Percentiles rank a stretch among this genome's conserved stretches.
Conservation (phyloP, 441 rosid species). For the Metrosideros polymorpha region DNA sequence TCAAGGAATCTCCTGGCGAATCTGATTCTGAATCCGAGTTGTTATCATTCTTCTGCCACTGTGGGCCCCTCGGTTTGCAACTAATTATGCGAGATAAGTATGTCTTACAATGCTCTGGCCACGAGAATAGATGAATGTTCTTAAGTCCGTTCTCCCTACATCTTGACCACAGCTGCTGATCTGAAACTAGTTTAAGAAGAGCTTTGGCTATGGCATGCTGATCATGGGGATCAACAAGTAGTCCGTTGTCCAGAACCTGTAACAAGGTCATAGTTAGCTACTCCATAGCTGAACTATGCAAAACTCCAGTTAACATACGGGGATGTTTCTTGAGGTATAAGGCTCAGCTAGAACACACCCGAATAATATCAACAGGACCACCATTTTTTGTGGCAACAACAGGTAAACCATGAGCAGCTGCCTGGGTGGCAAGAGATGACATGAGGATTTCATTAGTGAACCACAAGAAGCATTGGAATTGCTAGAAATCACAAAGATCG, state of each 20-base stretch:
- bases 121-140: slow-evolving; percentile 75
- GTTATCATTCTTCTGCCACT: slow-evolving; percentile 54
- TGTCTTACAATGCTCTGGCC: slow-evolving; percentile 89
- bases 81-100: slow-evolving; percentile 66
- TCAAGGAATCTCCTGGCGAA: slow-evolving; percentile 76
- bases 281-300: not conserved
- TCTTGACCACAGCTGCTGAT: slow-evolving; percentile 79
- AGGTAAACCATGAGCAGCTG: not conserved
- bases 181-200: slow-evolving; percentile 77
- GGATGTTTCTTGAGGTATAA: not conserved
- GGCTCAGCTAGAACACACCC: not conserved
- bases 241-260: slow-evolving; percentile 91
- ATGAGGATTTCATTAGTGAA: not conserved
- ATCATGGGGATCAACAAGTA: slow-evolving; percentile 87
- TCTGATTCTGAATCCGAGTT: slow-evolving; percentile 41
- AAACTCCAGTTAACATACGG: not conserved
- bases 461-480: not conserved
- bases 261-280: slow-evolving; percentile 3
- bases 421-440: not conserved
- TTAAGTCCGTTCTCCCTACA: slow-evolving; percentile 82
- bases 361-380: not conserved
- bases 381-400: not conserved
- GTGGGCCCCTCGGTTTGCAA: slow-evolving; percentile 80
- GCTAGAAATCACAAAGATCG: not conserved
- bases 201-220: slow-evolving; percentile 81